A percentile compares a stretch with the other conserved stretches of the same genome.
Evolutionary conservation across 2,329 filamentous ascomycete species (phyloP).

Genomic region (Dendryphion nanum): DNA sequence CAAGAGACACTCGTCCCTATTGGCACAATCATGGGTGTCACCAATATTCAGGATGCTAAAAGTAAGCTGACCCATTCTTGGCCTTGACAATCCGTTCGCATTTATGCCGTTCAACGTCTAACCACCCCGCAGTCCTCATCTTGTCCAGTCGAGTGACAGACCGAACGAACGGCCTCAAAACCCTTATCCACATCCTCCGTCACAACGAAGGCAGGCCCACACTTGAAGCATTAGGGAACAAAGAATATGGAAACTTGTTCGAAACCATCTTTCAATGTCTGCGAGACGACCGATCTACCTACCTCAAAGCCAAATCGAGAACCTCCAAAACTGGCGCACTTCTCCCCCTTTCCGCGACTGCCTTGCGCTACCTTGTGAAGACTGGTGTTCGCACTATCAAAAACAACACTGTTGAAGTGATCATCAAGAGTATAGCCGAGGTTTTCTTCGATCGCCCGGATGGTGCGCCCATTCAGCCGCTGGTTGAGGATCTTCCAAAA

Average conservation of each 20-base stretch:
- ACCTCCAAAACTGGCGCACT: constrained; percentile 41
- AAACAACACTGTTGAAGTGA: constrained; percentile 71
- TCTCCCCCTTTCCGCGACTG: constrained; percentile 67
- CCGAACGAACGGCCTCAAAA: constrained; percentile 52
- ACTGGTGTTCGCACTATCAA: constrained; percentile 67
- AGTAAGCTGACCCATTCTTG: constrained; percentile 13
- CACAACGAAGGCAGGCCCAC: constrained; percentile 48
- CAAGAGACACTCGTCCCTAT: too few relatives aligned
- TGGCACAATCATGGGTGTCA: constrained; percentile 33
- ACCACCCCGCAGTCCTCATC: constrained; percentile 26
- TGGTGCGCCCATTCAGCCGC: constrained; percentile 64
- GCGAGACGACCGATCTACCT: constrained; percentile 65
- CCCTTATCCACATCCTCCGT: constrained; percentile 57
- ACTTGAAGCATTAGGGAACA: constrained; percentile 61
- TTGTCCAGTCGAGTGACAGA: constrained; percentile 36
- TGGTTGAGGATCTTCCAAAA: constrained; percentile 77
- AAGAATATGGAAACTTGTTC: constrained; percentile 76
- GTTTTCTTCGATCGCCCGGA: constrained; percentile 60
- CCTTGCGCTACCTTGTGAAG: constrained; percentile 69
- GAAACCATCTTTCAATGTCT: constrained; percentile 74
- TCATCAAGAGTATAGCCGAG: constrained; percentile 80
- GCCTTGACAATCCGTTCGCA: not conserved
- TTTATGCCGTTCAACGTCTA: constrained; percentile 4
- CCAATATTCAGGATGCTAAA: constrained; percentile 37
- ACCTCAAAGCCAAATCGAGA: constrained; percentile 52